Conservation (phyloP, 1,284 basidiomycete genomes). For the Jaminaea rosea region DNA sequence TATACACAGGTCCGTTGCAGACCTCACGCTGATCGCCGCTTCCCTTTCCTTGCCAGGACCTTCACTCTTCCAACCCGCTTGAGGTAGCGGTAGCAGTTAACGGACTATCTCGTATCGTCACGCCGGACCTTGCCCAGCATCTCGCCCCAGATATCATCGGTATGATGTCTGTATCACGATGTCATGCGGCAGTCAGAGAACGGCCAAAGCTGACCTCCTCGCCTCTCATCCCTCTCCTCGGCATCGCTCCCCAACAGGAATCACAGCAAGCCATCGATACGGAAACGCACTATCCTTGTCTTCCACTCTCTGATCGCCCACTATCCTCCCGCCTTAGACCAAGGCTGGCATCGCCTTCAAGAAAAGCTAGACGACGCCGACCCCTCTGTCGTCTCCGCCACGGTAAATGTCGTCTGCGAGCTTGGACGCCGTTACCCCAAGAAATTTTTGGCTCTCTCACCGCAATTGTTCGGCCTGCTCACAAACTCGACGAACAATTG, state of each 20-base stretch:
- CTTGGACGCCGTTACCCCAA: constrained; percentile 54
- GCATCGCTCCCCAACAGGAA: no score
- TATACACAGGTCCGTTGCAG: not conserved
- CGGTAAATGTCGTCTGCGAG: constrained; percentile 90
- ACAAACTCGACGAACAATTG: constrained; percentile 94
- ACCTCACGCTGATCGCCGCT: not conserved
- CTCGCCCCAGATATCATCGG: constrained; percentile 74
- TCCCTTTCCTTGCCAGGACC: constrained; percentile 56
- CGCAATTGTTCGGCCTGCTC: constrained; percentile 86
- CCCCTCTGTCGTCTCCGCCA: constrained; percentile 73
- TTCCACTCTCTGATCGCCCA: constrained; percentile 53
- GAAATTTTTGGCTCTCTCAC: constrained; percentile 54
- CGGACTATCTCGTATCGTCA: constrained; percentile 78
- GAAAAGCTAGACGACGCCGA: constrained; percentile 55
- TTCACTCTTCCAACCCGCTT: constrained; percentile 62
- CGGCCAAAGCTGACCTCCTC: no score
- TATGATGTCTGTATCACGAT: no score
- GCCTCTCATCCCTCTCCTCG: no score
- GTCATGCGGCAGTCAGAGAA: constrained; percentile 1
- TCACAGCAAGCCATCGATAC: constrained; percentile 72
- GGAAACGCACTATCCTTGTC: constrained; percentile 78
- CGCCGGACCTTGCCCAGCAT: constrained; percentile 77
- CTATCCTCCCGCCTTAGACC: constrained; percentile 30
- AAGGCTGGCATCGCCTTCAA: constrained; percentile 54
- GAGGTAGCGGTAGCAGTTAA: constrained; percentile 76